Evolutionary conservation across 1,139 yeast species (phyloP), one percentile per base, ranked within the genome.

Genomic region (Protomyces arabidopsidicola): DNA sequence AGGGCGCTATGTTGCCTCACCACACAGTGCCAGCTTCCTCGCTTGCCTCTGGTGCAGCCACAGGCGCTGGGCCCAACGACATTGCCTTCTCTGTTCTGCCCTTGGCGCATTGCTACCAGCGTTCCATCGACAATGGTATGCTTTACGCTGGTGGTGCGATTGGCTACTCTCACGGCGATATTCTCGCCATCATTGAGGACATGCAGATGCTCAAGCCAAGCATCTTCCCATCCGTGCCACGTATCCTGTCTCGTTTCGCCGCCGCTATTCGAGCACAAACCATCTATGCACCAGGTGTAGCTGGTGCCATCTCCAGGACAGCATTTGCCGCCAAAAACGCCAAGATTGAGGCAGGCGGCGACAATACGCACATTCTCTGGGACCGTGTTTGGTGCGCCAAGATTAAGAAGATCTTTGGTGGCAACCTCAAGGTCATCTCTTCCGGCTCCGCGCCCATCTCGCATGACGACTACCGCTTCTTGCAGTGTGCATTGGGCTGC

Each of bases 381-480:
- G 88, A 85, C 70, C 71, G 75, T 38, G 70, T 82, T 5, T 73
- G 85, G 72, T 73, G 82, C 53, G 77, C 79, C 55, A 82, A 84
- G 71, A 75, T 87, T 60, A 76, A 76, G 57, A 78, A 81, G 53
- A 72, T 85, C 56, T 57, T 62, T 36, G 69, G 69, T 12, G 93
- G 93, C 0, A 80, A 86, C 69, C 83, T 81, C 50, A 77, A 83
- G 55, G 72, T 81, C 62, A 71, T 81, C 65, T 73, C 81, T 38
- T 79, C 86, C 34, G 95, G 95, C 1, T 85, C 90, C 39, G 95
- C 95, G 3, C 95, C 95, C 22, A 82, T 88, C 64, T 76, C 87
- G 24, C 78, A 81, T 22, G 83, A 81, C 45, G 84, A 89, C 10
- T 75, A 85, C 56, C 74, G 77, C 61, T 87, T 86, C 72, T 75